Percentiles rank a stretch among this genome's conserved stretches.
Conservation (phyloP, 208 protist genomes). For the Kentomonas sorsogonicus region DNA sequence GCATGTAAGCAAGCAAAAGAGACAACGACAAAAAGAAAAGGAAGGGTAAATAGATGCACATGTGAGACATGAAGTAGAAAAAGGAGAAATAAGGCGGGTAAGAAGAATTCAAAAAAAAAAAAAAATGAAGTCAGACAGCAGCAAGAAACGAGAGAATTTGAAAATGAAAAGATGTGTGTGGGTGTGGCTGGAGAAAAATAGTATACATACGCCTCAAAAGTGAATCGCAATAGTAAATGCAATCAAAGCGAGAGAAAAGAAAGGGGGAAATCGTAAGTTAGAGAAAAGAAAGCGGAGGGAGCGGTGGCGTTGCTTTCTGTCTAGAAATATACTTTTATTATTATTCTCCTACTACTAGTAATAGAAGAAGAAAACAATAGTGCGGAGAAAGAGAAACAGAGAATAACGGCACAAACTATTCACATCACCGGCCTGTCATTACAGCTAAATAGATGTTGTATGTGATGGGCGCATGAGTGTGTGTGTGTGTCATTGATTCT, state of each 20-base stretch:
- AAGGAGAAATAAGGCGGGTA: too few species aligned
- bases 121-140: background rate
- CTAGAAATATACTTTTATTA: background rate
- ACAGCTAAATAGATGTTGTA: too few species aligned
- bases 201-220: background rate
- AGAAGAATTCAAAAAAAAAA: conserved; percentile 2
- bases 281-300: conserved; percentile 11
- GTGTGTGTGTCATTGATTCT: too few species aligned
- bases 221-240: background rate
- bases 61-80: too few species aligned
- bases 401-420: too few species aligned
- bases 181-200: background rate
- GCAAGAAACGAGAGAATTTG: background rate
- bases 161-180: background rate
- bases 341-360: background rate
- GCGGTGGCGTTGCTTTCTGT: background rate
- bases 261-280: background rate
- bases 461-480: too few species aligned
- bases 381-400: too few species aligned
- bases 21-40: too few species aligned
- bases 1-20: too few species aligned
- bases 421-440: too few species aligned
- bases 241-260: conserved; percentile 6
- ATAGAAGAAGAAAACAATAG: background rate
- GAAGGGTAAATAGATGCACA: too few species aligned